These are phyloP conservation scores for Phyllostachys edulis DNA, from an alignment of 176 grass and related monocot species.

Conservation along the genomic window DNA sequence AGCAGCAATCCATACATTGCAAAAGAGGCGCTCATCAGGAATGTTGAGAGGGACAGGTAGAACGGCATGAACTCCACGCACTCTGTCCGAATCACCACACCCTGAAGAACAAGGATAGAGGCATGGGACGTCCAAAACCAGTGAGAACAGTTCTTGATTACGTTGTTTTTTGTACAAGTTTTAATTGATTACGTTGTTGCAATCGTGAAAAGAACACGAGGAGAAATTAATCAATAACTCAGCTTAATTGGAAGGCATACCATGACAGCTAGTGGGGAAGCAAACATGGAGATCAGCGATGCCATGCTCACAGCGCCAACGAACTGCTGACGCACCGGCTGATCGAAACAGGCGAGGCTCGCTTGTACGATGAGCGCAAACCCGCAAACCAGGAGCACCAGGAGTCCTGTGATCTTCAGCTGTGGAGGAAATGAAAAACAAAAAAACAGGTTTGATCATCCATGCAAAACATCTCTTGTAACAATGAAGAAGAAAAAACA, in stretches of 20 bases:
- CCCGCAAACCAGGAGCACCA: constrained; percentile 32
- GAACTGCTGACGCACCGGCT: constrained; percentile 47
- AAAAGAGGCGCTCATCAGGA: constrained; percentile 69
- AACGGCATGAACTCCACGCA: constrained; percentile 96
- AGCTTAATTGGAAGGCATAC: background rate
- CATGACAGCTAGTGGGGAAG: constrained; percentile 77
- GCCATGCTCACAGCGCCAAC: constrained; percentile 54
- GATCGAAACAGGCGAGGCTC: constrained; percentile 53
- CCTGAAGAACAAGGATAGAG: constrained; percentile 38
- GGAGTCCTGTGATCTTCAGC: constrained; percentile 52
- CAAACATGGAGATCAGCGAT: constrained; percentile 76
- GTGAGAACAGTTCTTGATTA: background rate
- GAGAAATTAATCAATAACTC: background rate
- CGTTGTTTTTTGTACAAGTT: too few species aligned
- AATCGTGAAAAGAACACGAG: background rate
- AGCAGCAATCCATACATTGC: constrained; percentile 62
- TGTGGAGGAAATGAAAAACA: constrained; percentile 16
- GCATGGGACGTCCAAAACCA: background rate
- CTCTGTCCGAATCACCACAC: constrained; percentile 73
- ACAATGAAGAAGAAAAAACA: background rate
- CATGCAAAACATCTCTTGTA: background rate
- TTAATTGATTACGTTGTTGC: background rate
- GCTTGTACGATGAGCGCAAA: constrained; percentile 40
- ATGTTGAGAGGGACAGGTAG: constrained; percentile 70
- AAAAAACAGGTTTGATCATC: background rate